Evolutionary conservation across 495 filamentous ascomycete species (phyloP).

Genomic region (Hypoxylon intermedium): DNA sequence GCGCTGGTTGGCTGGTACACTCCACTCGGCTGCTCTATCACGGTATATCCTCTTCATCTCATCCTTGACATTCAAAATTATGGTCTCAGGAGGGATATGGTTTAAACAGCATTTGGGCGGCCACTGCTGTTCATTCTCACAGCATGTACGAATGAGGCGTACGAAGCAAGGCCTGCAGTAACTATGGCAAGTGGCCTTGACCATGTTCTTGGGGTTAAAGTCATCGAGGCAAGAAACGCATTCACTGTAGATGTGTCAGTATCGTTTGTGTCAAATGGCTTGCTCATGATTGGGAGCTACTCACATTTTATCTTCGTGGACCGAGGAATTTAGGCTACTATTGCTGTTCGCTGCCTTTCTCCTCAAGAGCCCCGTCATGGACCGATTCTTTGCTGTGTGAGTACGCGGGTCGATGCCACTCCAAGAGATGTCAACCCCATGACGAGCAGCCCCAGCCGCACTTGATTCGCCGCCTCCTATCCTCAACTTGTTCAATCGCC

Average conservation of each 20-base stretch:
- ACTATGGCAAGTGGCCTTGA: slow-evolving; percentile 48
- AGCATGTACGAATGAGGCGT: slow-evolving; percentile 45
- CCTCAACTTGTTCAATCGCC: slow-evolving; percentile 25
- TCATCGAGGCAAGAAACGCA: slow-evolving; percentile 55
- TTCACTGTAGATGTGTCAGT: slow-evolving; percentile 36
- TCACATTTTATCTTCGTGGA: slow-evolving; percentile 38
- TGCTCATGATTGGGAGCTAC: not conserved
- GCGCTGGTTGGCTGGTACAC: slow-evolving; percentile 43
- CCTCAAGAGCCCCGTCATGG: slow-evolving; percentile 29
- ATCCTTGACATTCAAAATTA: slow-evolving; percentile 35
- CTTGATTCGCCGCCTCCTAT: slow-evolving; percentile 38
- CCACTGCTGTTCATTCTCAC: slow-evolving; percentile 52
- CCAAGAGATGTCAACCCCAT: slow-evolving; percentile 21
- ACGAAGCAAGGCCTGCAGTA: slow-evolving; percentile 53
- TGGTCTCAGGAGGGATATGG: slow-evolving; percentile 43
- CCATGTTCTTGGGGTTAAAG: slow-evolving; percentile 37
- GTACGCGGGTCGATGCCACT: slow-evolving; percentile 7
- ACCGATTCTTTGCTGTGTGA: slow-evolving; percentile 16
- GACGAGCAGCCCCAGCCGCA: slow-evolving; percentile 30
- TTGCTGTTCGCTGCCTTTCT: slow-evolving; percentile 23
- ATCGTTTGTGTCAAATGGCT: not conserved
- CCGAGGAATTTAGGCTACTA: slow-evolving; percentile 9
- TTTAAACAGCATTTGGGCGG: slow-evolving; percentile 56
- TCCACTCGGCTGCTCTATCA: slow-evolving; percentile 46
- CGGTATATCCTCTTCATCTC: slow-evolving; percentile 37